Conservation (phyloP, 306 rosid genomes). For the Dryas drummondii region DNA sequence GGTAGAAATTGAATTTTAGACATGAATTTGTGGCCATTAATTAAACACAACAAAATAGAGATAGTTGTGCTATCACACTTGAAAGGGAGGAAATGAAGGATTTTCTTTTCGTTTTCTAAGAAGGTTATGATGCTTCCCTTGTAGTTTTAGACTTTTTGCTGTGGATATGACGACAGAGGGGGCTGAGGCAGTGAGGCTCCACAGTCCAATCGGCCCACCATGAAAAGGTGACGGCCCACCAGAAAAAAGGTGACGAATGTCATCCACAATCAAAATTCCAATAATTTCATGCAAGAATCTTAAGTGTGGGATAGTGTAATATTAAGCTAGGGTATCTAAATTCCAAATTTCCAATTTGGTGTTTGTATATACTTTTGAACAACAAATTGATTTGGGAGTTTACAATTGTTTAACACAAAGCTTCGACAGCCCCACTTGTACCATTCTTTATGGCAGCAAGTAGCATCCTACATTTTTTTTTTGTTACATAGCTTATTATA, state of each 20-base stretch:
- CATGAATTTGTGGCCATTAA: background rate
- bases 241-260: constrained; percentile 18
- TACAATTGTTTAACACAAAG: background rate
- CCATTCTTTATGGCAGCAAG: constrained; percentile 12
- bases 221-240: constrained; percentile 32
- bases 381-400: background rate
- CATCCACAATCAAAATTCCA: constrained; percentile 23
- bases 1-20: background rate
- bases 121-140: background rate
- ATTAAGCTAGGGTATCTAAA: constrained; percentile 3
- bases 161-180: constrained; percentile 20
- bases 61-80: background rate
- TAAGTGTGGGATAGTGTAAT: constrained; percentile 4
- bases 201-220: constrained; percentile 33
- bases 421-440: constrained; percentile 8
- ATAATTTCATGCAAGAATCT: constrained; percentile 15
- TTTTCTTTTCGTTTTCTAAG: background rate
- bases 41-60: background rate
- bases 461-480: background rate
- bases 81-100: background rate
- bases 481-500: too few species aligned
- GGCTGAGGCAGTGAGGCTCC: constrained; percentile 27
- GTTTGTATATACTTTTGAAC: background rate
- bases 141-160: background rate
- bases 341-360: constrained; percentile 13